Percentiles rank a stretch among this genome's conserved stretches.
Conservation (phyloP, 139 green algal genomes). For the Desmodesmus armatus region DNA sequence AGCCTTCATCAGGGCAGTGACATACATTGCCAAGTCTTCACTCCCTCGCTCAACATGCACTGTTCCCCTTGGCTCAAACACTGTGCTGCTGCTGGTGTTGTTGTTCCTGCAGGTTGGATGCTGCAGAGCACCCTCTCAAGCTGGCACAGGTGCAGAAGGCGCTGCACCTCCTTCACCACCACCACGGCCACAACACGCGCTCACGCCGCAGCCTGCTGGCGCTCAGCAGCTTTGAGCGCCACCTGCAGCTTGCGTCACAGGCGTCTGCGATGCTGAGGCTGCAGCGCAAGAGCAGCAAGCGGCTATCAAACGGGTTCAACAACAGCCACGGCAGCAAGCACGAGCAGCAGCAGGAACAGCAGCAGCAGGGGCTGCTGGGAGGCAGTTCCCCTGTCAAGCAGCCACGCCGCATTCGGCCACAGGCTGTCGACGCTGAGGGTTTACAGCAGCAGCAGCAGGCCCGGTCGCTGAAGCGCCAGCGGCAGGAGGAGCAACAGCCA, state of each 20-base stretch:
- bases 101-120: not conserved
- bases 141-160: not conserved
- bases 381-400: not conserved
- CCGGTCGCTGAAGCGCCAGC: not conserved
- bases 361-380: not conserved
- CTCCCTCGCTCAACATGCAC: not conserved
- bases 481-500: conserved; percentile 5
- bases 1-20: too few species aligned
- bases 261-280: conserved; percentile 39
- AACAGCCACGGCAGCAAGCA: not conserved
- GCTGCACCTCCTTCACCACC: not conserved
- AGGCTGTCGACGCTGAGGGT: not conserved
- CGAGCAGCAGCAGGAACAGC: not conserved
- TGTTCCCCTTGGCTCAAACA: too few species aligned
- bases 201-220: not conserved
- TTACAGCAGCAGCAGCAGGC: conserved; percentile 11
- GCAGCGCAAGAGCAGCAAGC: not conserved
- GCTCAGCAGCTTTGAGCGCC: conserved; percentile 18
- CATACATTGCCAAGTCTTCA: too few species aligned
- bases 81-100: not conserved
- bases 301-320: not conserved
- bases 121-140: not conserved
- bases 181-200: not conserved
- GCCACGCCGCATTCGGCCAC: not conserved
- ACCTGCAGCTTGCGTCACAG: conserved; percentile 44